Base-by-base conservation (phyloP, 345 rosid genomes). In the Psidium friedrichsthalianum region DNA sequence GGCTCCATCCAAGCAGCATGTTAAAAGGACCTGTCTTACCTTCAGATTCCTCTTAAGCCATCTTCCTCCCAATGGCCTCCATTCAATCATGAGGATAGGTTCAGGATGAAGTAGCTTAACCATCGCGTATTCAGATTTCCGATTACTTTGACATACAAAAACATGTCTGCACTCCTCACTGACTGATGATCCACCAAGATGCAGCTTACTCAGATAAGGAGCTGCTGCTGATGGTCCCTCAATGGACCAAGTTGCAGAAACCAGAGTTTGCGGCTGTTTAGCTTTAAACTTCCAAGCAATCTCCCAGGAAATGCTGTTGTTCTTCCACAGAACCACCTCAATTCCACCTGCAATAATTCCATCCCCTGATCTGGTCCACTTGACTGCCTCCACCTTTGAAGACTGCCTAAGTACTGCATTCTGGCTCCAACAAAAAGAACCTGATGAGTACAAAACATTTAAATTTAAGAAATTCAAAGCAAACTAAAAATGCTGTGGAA, bases 391-490 rank as follows among this genome's bases (percentile, higher is more conserved):
- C 87, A 95, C 97, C 83, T 91, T 93, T 51, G 94, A 86, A 78
- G 89, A 91, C 85, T 94, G 98, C 89, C 90, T 85, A 87, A 96
- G 95, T 83, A 93, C 90, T 81, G 94, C 94, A 92, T 91, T 94
- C 98, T 94, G 98, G 92, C 98, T 93, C 98, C 99, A 96, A 94
- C 94, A 93, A 94, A 96, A 94, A 94, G 98, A 96, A 94, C 98
- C 98, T 96, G 99, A 93, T 86, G 82, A 86, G 88, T 83, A 57
- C 84, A 91, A 89, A 69, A 89, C 87, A 88, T 87, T 85, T 85
- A 88, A 86, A 83, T 90, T 94, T 88, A 88, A 91, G 89, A 88
- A 64, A 86, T 84, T 86, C 82, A 89, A 86, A 57, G 83, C 61
- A n/a, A 57, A 56, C 74, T 24, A 78, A 14, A 86, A 82, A 58